Evolutionary conservation across 768 basidiomycete genomes (phyloP), one percentile per base, ranked within the genome.

Genomic region (Amanita fuliginea): DNA sequence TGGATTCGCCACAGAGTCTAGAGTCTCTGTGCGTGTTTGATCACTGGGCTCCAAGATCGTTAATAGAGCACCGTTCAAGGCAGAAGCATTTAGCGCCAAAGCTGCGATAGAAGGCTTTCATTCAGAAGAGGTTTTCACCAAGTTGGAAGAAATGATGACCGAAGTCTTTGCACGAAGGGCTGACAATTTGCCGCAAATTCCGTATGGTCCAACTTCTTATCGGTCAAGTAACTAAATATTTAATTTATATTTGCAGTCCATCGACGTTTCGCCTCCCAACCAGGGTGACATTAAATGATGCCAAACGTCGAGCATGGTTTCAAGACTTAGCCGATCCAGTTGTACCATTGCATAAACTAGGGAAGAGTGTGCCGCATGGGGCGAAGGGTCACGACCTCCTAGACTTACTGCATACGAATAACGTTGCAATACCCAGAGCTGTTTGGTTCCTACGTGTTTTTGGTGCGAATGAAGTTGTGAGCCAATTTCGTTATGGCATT

Each of bases 401-500:
- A 45, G 89, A 92, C 53, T 67, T 91, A 37, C 64, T 93, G 26
- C 85, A 91, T 48, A 70, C 73, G 5, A 80, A 88, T 47, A 76
- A 81, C 50, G 84, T 92, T 22, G 83, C 83, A 5, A 83, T 89
- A 30, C 74, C 83, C 1, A 75, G 90, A 40, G 90, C 90, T 3
- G 79, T 91, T 6, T 93, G 90, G 90, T 86, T 91, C 60, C 69
- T 92, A 22, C 77, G 89, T 16, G 87, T 90, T 3, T 79, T 90
- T 57, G 90, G 90, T 21, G 87, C 83, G 16, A 90, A 91, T 56
- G 90, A 93, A 65, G 87, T 85, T 43, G 87, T 88, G 59, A 41
- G 68, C 51, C 43, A n/a, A 19, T 44, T 32, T 47, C 18, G 46
- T 36, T 19, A 9, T 3, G 13, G 3, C 14, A 30, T 32, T 42